These are phyloP conservation scores for Phylloporus rhodoxanthus DNA, from an alignment of 768 basidiomycete genomes.

Conservation along the genomic window DNA sequence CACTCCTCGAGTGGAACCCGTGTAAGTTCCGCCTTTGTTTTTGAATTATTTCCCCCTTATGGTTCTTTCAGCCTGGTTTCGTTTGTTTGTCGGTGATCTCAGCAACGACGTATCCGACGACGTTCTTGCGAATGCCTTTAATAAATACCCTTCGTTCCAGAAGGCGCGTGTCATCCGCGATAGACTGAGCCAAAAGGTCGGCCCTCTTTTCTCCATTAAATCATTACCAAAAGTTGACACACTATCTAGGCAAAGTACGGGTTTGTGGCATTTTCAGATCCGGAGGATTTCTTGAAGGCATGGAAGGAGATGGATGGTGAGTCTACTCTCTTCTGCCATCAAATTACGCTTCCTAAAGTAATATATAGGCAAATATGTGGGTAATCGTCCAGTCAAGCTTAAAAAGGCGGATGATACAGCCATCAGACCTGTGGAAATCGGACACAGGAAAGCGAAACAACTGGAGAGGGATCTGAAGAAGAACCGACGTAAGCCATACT, in stretches of 20 bases:
- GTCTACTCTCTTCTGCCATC: conserved; percentile 20
- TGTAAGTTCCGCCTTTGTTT: conserved; percentile 46
- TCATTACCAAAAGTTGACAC: not conserved
- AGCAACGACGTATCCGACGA: conserved; percentile 98
- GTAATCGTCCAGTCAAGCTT: conserved; percentile 93
- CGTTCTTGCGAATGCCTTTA: conserved; percentile 87
- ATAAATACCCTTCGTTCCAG: conserved; percentile 86
- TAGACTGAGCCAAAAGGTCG: conserved; percentile 85
- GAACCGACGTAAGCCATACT: conserved; percentile 83
- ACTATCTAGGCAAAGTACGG: conserved; percentile 81
- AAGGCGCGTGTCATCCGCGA: conserved; percentile 96
- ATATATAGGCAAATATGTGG: conserved; percentile 87
- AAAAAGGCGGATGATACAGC: conserved; percentile 88
- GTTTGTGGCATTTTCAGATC: conserved; percentile 96
- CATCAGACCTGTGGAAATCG: conserved; percentile 89
- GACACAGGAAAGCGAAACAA: conserved; percentile 85
- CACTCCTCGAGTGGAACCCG: conserved; percentile 94
- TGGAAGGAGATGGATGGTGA: conserved; percentile 99
- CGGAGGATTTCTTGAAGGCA: conserved; percentile 95
- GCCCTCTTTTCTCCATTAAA: not conserved
- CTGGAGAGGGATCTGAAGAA: conserved; percentile 90
- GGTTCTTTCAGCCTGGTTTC: conserved; percentile 75
- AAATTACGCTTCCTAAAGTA: conserved; percentile 2
- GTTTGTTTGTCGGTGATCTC: conserved; percentile 94
- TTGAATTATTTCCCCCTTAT: conserved; percentile 2